These are phyloP conservation scores for Rhizophora apiculata DNA, from an alignment of 345 rosid species.

Conservation along the genomic window DNA sequence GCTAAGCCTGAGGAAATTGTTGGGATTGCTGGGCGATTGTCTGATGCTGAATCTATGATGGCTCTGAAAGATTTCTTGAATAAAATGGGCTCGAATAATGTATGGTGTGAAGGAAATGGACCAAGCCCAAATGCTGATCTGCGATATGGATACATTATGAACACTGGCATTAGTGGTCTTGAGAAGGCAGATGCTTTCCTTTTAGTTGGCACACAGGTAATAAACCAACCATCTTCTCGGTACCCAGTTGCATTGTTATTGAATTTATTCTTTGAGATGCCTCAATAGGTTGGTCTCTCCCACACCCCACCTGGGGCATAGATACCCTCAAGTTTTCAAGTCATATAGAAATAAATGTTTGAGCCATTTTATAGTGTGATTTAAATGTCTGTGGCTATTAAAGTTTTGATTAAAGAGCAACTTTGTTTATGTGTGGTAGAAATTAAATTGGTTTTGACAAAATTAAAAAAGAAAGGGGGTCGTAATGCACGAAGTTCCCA, in stretches of 20 bases:
- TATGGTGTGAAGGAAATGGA: constrained; percentile 93
- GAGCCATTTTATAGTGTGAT: too few relatives aligned
- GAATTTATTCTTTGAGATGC: background rate
- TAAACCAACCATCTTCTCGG: background rate
- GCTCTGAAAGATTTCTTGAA: constrained; percentile 88
- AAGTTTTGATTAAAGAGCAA: too few relatives aligned
- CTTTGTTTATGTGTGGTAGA: too few relatives aligned
- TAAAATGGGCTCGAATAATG: constrained; percentile 91
- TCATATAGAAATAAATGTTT: too few relatives aligned
- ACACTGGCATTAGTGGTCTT: constrained; percentile 78
- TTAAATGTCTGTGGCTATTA: too few relatives aligned
- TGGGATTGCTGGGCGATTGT: constrained; percentile 86
- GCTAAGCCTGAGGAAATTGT: constrained; percentile 81
- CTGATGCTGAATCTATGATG: constrained; percentile 99
- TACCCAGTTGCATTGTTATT: background rate
- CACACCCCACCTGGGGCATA: too few relatives aligned
- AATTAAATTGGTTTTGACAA: too few relatives aligned
- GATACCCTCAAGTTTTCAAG: too few relatives aligned
- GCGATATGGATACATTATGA: constrained; percentile 87
- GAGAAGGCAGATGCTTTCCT: constrained; percentile 96
- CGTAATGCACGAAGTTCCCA: too few relatives aligned
- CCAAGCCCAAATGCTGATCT: constrained; percentile 76
- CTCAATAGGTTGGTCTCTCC: background rate
- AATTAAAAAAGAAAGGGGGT: too few relatives aligned
- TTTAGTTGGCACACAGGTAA: constrained; percentile 93